phyloP scores from a whole-genome alignment of 192 early-diverging fungal genomes.

The Backusella tarrabulga region DNA sequence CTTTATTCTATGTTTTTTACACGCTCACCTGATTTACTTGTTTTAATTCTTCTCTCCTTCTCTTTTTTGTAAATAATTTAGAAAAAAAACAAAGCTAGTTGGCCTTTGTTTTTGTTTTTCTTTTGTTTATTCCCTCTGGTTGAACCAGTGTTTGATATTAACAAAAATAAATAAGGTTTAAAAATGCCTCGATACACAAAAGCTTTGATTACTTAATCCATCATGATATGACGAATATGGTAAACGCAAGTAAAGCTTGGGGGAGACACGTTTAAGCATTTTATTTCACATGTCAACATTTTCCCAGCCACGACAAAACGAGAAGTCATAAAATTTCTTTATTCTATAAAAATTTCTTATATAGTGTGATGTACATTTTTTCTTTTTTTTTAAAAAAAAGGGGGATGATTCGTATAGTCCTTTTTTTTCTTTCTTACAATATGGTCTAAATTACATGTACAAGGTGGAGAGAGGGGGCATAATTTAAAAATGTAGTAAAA shows the following conservation, averaged over 20 bases:
- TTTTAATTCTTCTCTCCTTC: background rate
- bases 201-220: background rate
- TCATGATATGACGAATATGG: background rate
- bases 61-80: background rate
- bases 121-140: no score
- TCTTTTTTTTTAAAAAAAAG: background rate
- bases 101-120: no score
- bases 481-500: background rate
- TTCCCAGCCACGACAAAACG: background rate
- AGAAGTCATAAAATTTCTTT: background rate
- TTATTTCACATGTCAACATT: constrained; percentile 7
- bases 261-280: background rate
- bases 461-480: background rate
- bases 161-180: background rate
- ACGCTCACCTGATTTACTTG: background rate
- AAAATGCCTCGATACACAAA: background rate
- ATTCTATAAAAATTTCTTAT: background rate
- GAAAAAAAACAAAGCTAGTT: background rate
- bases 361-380: background rate
- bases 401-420: background rate
- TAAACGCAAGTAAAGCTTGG: background rate
- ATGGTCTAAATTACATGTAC: background rate
- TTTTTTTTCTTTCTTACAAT: background rate
- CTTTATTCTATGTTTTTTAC: background rate
- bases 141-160: background rate